Base-by-base conservation (phyloP, 768 basidiomycete genomes). In the Cystobasidium ongulense region DNA sequence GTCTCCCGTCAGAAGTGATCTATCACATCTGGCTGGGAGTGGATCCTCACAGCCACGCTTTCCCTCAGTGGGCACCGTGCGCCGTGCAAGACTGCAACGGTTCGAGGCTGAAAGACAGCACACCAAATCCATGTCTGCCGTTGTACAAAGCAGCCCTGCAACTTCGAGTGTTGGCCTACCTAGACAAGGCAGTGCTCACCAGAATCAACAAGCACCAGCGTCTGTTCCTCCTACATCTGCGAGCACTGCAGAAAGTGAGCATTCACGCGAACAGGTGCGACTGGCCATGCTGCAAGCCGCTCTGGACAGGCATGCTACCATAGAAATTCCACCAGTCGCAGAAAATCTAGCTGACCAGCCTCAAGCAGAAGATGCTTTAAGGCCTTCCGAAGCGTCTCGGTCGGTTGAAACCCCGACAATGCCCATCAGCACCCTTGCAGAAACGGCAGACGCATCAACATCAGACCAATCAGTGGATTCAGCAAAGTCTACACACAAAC, bases 41-140 rank as follows among this genome's bases (percentile, higher is more conserved):
- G 33, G 33, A 5, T 5, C 11, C 17, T 59, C 57, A 1, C 25
- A 59, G 25, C 43, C 63, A 23, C 66, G 66, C 1, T 71, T 71
- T 36, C 68, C 68, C 27, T 71, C 68, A 17, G 31, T 71, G 1
- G 68, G 68, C 4, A 35, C 52, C 5, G 54, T 71, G 18, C 52
- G 68, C 2, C 23, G 68, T 35, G 68, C 53, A n/a, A 7, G 68
- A 7, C 33, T 71, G 52, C 27, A 54, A 35, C 68, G 68, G 11
- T 71, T 71, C 31, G 68, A 71, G 31, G 68, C 33, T 17, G 29
- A 67, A 31, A 41, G 65, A n/a, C 27, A 67, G 38, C 29, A 43
- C 10, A 50, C 33, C 38, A 67, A 67, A 43, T 50, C 27, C 15
- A 31, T 67, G 41, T 25, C 41, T 50, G 52, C 41, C 8, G 65